Percentiles rank a stretch among this genome's conserved stretches.
phyloP scores from a whole-genome alignment of 306 rosid genomes.

The Calophaca sinica region DNA sequence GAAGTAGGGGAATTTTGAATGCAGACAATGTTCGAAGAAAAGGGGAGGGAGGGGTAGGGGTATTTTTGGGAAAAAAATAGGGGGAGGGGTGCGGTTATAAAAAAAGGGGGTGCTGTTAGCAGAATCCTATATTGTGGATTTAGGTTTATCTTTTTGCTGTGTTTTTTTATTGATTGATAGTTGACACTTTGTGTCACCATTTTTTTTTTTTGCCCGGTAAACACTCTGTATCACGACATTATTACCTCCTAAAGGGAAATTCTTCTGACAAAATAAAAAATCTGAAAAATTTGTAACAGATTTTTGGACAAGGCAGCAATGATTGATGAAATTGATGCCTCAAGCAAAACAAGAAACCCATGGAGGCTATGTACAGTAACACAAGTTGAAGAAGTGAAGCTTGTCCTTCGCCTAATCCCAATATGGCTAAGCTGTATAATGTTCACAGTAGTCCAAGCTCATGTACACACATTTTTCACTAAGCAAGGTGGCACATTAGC shows the following conservation, averaged over 20 bases:
- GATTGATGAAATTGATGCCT: conserved; percentile 58
- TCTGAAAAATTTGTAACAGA: conserved; percentile 45
- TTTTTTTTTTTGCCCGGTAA: too few species aligned
- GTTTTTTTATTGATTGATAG: too few species aligned
- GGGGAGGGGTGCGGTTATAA: too few species aligned
- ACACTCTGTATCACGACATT: not conserved
- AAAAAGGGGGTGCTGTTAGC: too few species aligned
- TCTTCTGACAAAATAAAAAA: not conserved
- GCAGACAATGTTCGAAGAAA: too few species aligned
- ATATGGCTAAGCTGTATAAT: conserved; percentile 76
- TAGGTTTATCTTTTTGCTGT: too few species aligned
- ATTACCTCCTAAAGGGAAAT: not conserved
- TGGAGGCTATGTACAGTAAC: conserved; percentile 79
- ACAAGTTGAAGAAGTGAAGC: conserved; percentile 86
- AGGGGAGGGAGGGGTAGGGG: too few species aligned
- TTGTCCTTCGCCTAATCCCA: conserved; percentile 68
- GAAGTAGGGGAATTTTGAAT: too few species aligned
- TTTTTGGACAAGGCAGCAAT: conserved; percentile 74
- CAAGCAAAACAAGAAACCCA: conserved; percentile 59
- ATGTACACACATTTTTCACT: conserved; percentile 64
- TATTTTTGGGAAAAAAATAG: too few species aligned
- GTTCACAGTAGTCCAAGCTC: conserved; percentile 66
- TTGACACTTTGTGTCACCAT: not conserved
- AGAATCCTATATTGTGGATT: too few species aligned
- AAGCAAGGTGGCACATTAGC: conserved; percentile 72